Conservation (phyloP, 768 basidiomycete genomes). For the Suillus fuscotomentosus region DNA sequence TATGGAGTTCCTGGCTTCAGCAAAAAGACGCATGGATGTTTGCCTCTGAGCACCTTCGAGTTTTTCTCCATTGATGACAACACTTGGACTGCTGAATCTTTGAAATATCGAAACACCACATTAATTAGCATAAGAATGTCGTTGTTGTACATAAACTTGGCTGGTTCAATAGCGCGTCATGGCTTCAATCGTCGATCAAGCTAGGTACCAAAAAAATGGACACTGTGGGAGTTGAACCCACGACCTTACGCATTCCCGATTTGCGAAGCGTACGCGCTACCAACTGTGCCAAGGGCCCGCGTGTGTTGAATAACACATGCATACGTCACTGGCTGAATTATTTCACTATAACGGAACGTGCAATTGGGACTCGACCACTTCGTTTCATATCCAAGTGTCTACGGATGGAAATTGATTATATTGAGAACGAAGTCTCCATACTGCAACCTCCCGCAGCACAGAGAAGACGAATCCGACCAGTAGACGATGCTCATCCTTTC, state of each 20-base stretch:
- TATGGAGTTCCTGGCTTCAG: background rate
- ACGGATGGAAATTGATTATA: conserved; percentile 30
- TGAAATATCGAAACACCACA: background rate
- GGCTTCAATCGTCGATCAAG: background rate
- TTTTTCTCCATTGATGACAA: background rate
- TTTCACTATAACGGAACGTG: background rate
- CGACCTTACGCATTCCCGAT: conserved; percentile 28
- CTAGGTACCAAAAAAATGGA: conserved; percentile 18
- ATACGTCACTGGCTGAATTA: background rate
- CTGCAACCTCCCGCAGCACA: conserved; percentile 10
- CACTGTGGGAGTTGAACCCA: conserved; percentile 35
- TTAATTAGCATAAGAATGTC: too few relatives aligned
- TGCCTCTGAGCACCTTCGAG: background rate
- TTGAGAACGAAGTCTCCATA: conserved; percentile 24
- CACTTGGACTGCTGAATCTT: background rate
- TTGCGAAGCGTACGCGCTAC: conserved; percentile 34
- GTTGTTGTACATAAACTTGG: background rate
- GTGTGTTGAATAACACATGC: background rate
- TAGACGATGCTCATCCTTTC: conserved; percentile 84
- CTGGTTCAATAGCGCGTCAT: background rate
- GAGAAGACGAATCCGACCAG: conserved; percentile 36
- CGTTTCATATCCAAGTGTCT: background rate
- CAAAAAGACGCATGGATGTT: background rate
- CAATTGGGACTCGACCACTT: background rate
- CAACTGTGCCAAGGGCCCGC: conserved; percentile 34